Conservation (phyloP, 2,329 filamentous ascomycete genomes). For the Esteya vermicola region DNA sequence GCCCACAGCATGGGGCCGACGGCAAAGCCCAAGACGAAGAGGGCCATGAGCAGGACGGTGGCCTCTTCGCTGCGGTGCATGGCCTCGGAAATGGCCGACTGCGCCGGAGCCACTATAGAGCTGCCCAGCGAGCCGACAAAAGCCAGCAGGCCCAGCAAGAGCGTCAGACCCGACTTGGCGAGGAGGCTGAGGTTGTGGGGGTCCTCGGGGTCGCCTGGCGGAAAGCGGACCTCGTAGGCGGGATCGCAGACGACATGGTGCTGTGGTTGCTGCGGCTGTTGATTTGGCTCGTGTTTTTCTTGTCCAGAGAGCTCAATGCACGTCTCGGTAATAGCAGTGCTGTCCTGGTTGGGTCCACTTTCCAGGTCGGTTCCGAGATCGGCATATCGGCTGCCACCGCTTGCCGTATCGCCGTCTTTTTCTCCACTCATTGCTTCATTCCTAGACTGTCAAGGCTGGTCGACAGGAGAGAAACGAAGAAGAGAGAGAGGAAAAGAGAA, state of each 20-base stretch:
- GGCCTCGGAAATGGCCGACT: slow-evolving; percentile 24
- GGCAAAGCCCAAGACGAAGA: slow-evolving; percentile 27
- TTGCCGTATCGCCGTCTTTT: too few species aligned
- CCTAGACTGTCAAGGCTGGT: too few species aligned
- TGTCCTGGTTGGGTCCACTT: too few species aligned
- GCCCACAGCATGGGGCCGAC: slow-evolving; percentile 26
- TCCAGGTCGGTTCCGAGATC: too few species aligned
- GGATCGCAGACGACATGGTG: slow-evolving; percentile 3
- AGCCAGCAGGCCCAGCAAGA: slow-evolving; percentile 33
- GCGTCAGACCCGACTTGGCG: slow-evolving; percentile 32
- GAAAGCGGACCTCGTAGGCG: slow-evolving; percentile 7
- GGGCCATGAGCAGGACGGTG: slow-evolving; percentile 27
- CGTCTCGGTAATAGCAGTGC: too few species aligned
- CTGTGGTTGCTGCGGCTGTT: too few species aligned
- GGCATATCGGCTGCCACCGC: too few species aligned
- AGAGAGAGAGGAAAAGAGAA: too few species aligned
- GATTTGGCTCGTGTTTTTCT: too few species aligned
- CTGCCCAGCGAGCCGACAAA: slow-evolving; percentile 33
- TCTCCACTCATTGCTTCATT: too few species aligned
- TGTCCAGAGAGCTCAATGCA: too few species aligned
- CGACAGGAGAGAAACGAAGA: too few species aligned
- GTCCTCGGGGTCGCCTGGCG: slow-evolving; percentile 22
- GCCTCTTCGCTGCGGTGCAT: slow-evolving; percentile 26
- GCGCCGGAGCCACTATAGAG: slow-evolving; percentile 34
- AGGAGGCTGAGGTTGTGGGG: slow-evolving; percentile 28